phyloP scores from a whole-genome alignment of 2,329 filamentous ascomycete genomes.

The Tolypocladium amazonense region DNA sequence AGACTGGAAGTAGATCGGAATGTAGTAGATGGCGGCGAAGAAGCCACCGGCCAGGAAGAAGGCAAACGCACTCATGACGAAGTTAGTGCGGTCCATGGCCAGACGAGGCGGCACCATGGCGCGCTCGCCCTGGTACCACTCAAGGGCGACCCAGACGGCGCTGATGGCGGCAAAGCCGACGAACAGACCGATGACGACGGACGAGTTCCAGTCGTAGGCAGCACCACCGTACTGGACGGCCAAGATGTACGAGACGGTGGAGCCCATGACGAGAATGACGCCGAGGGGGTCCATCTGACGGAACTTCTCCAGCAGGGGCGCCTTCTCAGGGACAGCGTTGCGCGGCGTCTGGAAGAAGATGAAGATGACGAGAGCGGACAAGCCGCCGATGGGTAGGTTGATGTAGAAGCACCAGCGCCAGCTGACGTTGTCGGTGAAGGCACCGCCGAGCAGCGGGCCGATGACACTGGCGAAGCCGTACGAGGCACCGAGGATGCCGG shows the following conservation, averaged over 20 bases:
- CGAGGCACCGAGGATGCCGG: conserved; percentile 25
- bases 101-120: conserved; percentile 31
- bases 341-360: conserved; percentile 31
- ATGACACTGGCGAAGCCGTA: conserved; percentile 25
- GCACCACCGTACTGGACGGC: conserved; percentile 38
- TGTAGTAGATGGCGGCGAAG: conserved; percentile 34
- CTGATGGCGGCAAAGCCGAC: conserved; percentile 26
- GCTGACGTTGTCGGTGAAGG: conserved; percentile 23
- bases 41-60: conserved; percentile 33
- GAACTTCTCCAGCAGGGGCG: conserved; percentile 30
- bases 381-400: conserved; percentile 24
- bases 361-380: conserved; percentile 23
- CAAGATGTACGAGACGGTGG: conserved; percentile 31
- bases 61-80: conserved; percentile 23
- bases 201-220: conserved; percentile 29
- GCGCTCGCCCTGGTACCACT: conserved; percentile 33
- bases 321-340: conserved; percentile 23
- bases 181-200: conserved; percentile 30
- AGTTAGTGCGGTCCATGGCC: conserved; percentile 25
- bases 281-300: conserved; percentile 38
- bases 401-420: conserved; percentile 32
- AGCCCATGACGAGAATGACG: conserved; percentile 31
- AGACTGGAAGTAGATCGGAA: conserved; percentile 36
- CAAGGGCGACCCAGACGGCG: conserved; percentile 21
- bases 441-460: conserved; percentile 25